A percentile compares a stretch with the other conserved stretches of the same genome.
These are phyloP conservation scores for Agastache rugosa DNA, from an alignment of 257 asterid species.

Conservation along the genomic window DNA sequence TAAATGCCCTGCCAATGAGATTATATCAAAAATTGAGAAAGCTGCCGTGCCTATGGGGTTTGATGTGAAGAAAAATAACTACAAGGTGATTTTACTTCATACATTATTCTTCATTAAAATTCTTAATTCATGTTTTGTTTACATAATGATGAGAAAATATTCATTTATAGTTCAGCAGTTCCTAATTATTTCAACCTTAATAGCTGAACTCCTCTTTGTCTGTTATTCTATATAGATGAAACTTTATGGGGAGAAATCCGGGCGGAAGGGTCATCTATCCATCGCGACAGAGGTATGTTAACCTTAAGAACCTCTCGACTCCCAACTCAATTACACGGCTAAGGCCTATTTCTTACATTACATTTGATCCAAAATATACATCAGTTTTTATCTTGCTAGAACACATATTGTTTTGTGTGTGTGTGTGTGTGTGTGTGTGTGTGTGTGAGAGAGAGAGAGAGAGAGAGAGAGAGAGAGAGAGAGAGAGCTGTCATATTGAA, in stretches of 20 bases:
- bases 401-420: neutral
- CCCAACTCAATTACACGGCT: neutral
- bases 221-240: conserved; percentile 63
- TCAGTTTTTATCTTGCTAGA: neutral
- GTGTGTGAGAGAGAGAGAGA: neutral
- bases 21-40: conserved; percentile 73
- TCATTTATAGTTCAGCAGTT: neutral
- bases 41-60: conserved; percentile 80
- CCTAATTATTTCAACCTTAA: neutral
- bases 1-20: conserved; percentile 70
- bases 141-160: neutral
- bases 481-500: neutral
- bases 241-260: conserved; percentile 91
- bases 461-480: conserved; percentile 1
- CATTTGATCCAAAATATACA: neutral
- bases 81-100: conserved; percentile 45
- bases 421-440: no score
- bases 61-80: conserved; percentile 75
- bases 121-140: neutral
- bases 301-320: conserved; percentile 7
- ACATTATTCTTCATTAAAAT: neutral
- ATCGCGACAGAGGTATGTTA: conserved; percentile 83
- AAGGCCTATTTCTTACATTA: neutral
- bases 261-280: conserved; percentile 91
- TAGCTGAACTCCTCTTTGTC: conserved; percentile 18